Evolutionary conservation across 1,284 basidiomycete species (phyloP).

Genomic region (Apiotrichum akiyoshidainum): DNA sequence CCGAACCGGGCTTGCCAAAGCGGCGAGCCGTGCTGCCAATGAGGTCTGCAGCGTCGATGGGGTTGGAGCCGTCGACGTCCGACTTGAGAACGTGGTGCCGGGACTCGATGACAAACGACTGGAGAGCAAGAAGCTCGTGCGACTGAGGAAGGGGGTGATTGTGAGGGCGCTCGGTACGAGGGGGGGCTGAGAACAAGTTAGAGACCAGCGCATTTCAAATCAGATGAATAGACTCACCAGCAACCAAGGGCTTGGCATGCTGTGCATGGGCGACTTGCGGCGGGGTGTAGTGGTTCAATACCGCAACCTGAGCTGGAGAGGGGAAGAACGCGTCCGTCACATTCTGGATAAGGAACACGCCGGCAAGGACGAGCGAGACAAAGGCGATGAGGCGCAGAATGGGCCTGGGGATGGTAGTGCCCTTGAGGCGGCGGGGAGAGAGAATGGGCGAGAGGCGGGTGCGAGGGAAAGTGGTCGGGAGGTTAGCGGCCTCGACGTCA

Average conservation of each 20-base stretch:
- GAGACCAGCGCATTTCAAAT: background rate
- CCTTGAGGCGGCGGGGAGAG: conserved; percentile 7
- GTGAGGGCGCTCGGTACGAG: conserved; percentile 23
- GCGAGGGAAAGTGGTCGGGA: background rate
- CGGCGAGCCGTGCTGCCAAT: conserved; percentile 31
- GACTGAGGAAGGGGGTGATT: conserved; percentile 35
- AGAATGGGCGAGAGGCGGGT: conserved; percentile 1
- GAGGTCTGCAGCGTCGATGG: conserved; percentile 42
- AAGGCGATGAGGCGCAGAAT: conserved; percentile 36
- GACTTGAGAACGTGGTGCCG: conserved; percentile 36
- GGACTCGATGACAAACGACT: conserved; percentile 44
- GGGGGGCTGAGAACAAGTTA: conserved; percentile 13
- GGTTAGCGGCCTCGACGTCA: conserved; percentile 16
- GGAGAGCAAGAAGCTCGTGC: conserved; percentile 49
- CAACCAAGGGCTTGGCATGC: conserved; percentile 6
- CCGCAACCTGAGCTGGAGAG: background rate
- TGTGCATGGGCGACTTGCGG: conserved; percentile 2
- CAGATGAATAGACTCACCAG: conserved; percentile 12
- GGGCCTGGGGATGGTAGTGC: conserved; percentile 31
- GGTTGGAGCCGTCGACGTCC: conserved; percentile 28
- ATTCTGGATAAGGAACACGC: conserved; percentile 21
- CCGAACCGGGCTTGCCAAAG: conserved; percentile 24
- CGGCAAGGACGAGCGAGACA: conserved; percentile 25
- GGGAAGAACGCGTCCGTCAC: background rate
- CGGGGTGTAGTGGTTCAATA: background rate